Evolutionary conservation across 1,284 basidiomycete genomes (phyloP).

Genomic region (Schizophyllum amplum): DNA sequence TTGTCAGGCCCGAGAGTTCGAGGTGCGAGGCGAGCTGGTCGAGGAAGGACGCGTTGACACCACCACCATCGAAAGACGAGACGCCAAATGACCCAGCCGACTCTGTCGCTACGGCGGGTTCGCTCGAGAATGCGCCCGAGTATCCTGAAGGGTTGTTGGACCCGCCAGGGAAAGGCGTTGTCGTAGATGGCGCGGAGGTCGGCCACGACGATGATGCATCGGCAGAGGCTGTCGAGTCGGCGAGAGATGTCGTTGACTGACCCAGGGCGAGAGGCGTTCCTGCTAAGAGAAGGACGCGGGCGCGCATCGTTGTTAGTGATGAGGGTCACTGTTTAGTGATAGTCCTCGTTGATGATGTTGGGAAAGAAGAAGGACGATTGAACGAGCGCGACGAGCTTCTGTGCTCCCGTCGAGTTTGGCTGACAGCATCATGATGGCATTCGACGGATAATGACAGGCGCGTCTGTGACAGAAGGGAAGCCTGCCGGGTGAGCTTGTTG

Average conservation of each 20-base stretch:
- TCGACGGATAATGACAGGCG: no score
- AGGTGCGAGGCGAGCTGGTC: not conserved
- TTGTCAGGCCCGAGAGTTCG: not conserved
- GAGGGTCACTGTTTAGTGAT: no score
- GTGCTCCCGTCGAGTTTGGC: no score
- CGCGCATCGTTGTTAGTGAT: not conserved
- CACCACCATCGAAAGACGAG: not conserved
- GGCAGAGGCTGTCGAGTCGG: not conserved
- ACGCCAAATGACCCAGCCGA: no score
- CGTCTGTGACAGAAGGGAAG: no score
- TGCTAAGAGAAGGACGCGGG: not conserved
- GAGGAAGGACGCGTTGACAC: not conserved
- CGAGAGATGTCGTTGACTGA: conserved; percentile 1
- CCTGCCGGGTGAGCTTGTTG: no score
- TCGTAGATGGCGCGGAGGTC: not conserved
- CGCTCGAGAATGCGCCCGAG: no score
- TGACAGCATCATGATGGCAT: no score
- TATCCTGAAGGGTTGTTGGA: not conserved
- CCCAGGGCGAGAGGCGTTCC: conserved; percentile 1
- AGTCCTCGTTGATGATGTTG: no score
- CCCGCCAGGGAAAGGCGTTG: not conserved
- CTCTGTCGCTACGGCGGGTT: not conserved
- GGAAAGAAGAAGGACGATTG: no score
- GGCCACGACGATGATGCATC: not conserved
- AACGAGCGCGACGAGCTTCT: no score